These are phyloP conservation scores for Articulospora tetracladia DNA, from an alignment of 495 filamentous ascomycete species.

Conservation along the genomic window DNA sequence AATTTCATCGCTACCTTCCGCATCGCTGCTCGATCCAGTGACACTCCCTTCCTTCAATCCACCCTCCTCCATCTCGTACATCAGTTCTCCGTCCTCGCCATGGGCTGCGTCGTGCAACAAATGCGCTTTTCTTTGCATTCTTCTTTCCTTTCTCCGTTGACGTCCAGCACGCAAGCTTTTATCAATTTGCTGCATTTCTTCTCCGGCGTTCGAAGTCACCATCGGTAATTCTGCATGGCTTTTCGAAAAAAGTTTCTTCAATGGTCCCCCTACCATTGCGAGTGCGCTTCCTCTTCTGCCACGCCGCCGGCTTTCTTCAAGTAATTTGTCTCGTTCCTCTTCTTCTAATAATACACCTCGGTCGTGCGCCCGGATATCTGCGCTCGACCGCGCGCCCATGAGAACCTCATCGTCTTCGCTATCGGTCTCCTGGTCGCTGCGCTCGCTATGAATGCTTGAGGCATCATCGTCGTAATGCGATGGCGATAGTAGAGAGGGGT, in stretches of 20 bases:
- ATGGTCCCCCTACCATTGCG: conserved; percentile 27
- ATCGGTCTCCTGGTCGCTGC: conserved; percentile 72
- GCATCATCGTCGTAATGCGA: conserved; percentile 65
- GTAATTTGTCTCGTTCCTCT: conserved; percentile 78
- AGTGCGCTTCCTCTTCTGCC: conserved; percentile 31
- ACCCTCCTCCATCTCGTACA: conserved; percentile 88
- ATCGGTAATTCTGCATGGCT: conserved; percentile 19
- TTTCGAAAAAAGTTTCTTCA: conserved; percentile 33
- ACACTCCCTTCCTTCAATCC: conserved; percentile 60
- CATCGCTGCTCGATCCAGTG: conserved; percentile 50
- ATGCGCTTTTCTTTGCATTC: conserved; percentile 41
- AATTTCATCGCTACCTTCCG: conserved; percentile 46
- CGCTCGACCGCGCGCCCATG: conserved; percentile 58
- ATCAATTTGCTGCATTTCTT: conserved; percentile 35
- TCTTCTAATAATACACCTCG: conserved; percentile 78
- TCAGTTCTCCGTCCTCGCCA: conserved; percentile 68
- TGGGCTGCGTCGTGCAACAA: conserved; percentile 44
- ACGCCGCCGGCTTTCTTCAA: conserved; percentile 47
- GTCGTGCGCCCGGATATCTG: conserved; percentile 69
- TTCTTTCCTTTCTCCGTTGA: conserved; percentile 29
- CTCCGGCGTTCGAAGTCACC: neutral
- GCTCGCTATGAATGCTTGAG: conserved; percentile 55
- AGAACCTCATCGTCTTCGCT: conserved; percentile 71
- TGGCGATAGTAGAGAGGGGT: conserved; percentile 45
- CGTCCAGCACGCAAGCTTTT: conserved; percentile 47